Conservation (phyloP, 2,329 filamentous ascomycete genomes). For the Aureobasidium melanogenum region DNA sequence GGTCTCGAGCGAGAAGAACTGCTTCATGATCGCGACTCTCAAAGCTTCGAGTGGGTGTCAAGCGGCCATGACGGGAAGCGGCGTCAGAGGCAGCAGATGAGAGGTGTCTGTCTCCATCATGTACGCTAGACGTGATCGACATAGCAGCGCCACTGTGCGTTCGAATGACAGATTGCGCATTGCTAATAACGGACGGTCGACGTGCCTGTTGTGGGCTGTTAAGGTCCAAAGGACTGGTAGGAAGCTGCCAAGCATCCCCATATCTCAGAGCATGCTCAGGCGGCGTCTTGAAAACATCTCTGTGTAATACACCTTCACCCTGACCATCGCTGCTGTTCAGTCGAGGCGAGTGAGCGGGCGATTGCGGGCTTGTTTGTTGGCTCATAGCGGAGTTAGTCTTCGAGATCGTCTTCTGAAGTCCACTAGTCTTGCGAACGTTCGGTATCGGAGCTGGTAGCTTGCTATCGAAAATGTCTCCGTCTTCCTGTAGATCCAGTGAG, state of each 20-base stretch:
- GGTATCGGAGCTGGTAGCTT: conserved; percentile 2
- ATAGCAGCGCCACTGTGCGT: conserved; percentile 8
- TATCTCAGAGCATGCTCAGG: conserved; percentile 29
- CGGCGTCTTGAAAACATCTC: conserved; percentile 37
- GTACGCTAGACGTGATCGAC: conserved; percentile 18
- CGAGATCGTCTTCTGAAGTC: conserved; percentile 11
- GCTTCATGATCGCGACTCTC: conserved; percentile 17
- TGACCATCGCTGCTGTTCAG: conserved; percentile 14
- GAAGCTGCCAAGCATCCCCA: conserved; percentile 23
- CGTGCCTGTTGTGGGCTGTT: conserved; percentile 23
- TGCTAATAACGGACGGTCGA: conserved; percentile 26
- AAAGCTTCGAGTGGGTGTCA: conserved; percentile 17
- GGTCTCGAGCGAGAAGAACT: conserved; percentile 5
- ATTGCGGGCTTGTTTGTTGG: neutral
- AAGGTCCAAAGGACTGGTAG: conserved; percentile 24
- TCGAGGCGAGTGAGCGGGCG: conserved; percentile 7
- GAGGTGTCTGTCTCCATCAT: conserved; percentile 16
- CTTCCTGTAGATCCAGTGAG: conserved; percentile 75
- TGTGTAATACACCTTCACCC: conserved; percentile 12
- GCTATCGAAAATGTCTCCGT: conserved; percentile 31
- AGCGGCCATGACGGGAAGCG: conserved; percentile 10
- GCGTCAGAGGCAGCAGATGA: conserved; percentile 19
- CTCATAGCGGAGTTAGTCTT: neutral
- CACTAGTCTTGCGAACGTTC: conserved; percentile 1
- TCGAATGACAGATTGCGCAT: conserved; percentile 10